A percentile compares a stretch with the other conserved stretches of the same genome.
Conservation (phyloP, 1,284 basidiomycete genomes). For the Ceratobasidium sp. region DNA sequence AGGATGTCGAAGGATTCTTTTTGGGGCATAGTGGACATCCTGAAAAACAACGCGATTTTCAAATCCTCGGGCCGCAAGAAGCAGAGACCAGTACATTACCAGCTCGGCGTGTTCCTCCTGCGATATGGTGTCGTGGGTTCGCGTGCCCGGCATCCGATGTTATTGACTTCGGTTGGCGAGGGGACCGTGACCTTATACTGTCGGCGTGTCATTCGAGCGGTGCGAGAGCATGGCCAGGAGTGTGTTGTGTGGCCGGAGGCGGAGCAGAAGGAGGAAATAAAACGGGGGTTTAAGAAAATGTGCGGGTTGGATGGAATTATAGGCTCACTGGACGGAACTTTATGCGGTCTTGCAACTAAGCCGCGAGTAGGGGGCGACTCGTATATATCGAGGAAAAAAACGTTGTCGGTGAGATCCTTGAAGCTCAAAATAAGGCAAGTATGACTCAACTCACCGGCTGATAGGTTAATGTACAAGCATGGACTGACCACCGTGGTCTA, state of each 20-base stretch:
- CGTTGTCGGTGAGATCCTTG: conserved; percentile 2
- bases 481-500: background rate
- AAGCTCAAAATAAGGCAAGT: background rate
- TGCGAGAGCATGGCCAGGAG: background rate
- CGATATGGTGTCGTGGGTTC: background rate
- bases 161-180: conserved; percentile 4
- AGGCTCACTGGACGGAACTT: background rate
- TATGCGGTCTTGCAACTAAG: background rate
- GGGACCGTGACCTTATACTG: conserved; percentile 12
- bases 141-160: background rate
- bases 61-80: background rate
- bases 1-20: background rate
- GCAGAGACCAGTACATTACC: background rate
- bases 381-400: conserved; percentile 14
- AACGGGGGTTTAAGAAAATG: background rate
- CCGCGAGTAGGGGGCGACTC: background rate
- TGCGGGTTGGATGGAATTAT: conserved; percentile 17
- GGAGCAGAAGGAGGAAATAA: background rate
- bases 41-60: background rate
- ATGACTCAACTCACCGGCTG: background rate
- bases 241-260: conserved; percentile 2
- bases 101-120: conserved; percentile 2
- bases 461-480: background rate
- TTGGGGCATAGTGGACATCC: background rate
- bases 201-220: background rate